A percentile compares a stretch with the other conserved stretches of the same genome.
These are phyloP conservation scores for Citrus medica DNA, from an alignment of 345 rosid species.

Conservation along the genomic window DNA sequence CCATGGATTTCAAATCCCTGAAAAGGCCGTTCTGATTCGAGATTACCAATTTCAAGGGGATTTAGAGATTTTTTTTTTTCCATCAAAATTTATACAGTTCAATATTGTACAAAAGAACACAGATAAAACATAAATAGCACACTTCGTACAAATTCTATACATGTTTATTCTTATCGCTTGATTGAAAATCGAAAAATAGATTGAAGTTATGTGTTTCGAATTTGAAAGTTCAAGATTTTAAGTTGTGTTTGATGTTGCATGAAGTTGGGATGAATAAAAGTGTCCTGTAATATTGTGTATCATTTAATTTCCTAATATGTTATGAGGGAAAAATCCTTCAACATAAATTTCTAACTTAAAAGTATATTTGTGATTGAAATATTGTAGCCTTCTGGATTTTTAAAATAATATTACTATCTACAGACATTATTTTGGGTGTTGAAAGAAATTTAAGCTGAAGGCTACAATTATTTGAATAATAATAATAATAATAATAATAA, in stretches of 20 bases:
- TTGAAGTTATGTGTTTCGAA: neutral
- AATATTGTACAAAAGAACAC: constrained; percentile 6
- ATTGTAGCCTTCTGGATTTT: too few relatives aligned
- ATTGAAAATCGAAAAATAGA: neutral
- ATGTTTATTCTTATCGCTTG: neutral
- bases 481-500: too few relatives aligned
- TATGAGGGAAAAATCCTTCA: neutral
- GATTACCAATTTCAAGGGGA: neutral
- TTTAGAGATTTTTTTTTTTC: neutral
- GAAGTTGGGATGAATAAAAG: neutral
- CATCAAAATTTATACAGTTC: neutral
- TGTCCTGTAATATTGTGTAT: too few relatives aligned
- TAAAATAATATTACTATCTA: too few relatives aligned
- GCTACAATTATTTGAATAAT: too few relatives aligned
- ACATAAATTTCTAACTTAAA: too few relatives aligned
- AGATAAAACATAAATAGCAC: neutral
- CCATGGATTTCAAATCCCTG: constrained; percentile 67
- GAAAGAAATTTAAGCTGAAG: too few relatives aligned
- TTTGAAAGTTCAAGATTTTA: neutral
- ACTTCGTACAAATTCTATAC: neutral
- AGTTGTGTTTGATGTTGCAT: neutral
- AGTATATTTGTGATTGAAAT: too few relatives aligned
- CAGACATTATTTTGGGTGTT: too few relatives aligned
- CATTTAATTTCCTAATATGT: neutral
- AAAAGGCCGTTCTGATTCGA: constrained; percentile 60